Evolutionary conservation across 805 yeast species (phyloP).

Genomic region (Metschnikowia hibisci): DNA sequence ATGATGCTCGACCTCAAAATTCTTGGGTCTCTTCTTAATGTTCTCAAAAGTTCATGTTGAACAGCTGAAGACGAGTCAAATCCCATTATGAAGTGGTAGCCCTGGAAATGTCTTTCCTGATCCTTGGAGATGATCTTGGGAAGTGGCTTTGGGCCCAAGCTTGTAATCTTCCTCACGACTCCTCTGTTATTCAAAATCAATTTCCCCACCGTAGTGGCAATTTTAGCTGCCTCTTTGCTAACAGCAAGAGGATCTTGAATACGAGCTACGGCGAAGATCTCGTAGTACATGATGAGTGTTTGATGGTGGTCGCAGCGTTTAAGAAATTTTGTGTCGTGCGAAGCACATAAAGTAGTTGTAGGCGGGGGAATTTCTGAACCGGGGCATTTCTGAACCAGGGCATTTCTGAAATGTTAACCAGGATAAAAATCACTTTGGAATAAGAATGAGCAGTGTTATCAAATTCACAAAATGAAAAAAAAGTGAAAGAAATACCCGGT

Average conservation of each 20-base stretch:
- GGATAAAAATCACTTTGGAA: too few relatives aligned
- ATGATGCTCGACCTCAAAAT: conserved; percentile 74
- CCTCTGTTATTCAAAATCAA: conserved; percentile 87
- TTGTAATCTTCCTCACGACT: conserved; percentile 77
- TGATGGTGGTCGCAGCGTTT: neutral
- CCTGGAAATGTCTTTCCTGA: conserved; percentile 87
- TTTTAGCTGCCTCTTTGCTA: conserved; percentile 39
- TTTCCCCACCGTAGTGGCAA: conserved; percentile 69
- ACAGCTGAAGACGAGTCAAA: conserved; percentile 86
- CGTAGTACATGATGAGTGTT: conserved; percentile 65
- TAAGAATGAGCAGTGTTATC: too few relatives aligned
- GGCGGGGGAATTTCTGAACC: neutral
- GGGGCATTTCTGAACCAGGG: too few relatives aligned
- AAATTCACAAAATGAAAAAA: too few relatives aligned
- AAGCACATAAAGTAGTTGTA: conserved; percentile 1
- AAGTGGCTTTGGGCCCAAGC: conserved; percentile 71
- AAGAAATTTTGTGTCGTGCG: conserved; percentile 13
- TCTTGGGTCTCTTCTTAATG: conserved; percentile 85
- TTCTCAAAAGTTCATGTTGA: conserved; percentile 77
- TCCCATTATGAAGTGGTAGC: conserved; percentile 78
- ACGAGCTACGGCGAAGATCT: conserved; percentile 85
- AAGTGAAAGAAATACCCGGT: too few relatives aligned
- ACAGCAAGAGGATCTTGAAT: conserved; percentile 49
- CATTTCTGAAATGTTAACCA: too few relatives aligned
- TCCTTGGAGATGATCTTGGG: conserved; percentile 82